Base-by-base conservation (phyloP, 73 alveolate species). In the Tetrahymena borealis region DNA sequence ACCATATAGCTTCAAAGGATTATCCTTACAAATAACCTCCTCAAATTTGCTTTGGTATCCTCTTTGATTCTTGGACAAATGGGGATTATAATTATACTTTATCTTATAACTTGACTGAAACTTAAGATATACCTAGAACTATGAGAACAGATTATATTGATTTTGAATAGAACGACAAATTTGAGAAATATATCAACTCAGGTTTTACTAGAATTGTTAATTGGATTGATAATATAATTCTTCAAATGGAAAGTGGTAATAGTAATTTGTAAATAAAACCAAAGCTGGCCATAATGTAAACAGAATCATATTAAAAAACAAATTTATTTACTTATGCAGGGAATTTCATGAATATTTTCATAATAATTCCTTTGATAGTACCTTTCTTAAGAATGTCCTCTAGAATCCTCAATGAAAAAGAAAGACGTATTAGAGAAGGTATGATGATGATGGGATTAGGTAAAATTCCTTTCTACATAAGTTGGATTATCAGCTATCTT, bases 381-480 rank as follows among this genome's bases (percentile, higher is more conserved):
- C 90, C 91, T 28, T 93, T 39, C 78, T 90, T 93, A 41, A 93
- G 95, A 79, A 38, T 93, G 91, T 79, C 95, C 10, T 93, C 90
- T 39, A 90, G 91, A 20, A 79, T 95, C 15, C 91, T 95, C 12
- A 78, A 95, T 39, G 99, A 98, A 93, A 98, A 98, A 90, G 99
- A 98, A 95, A 91, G 97, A 11, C 97, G 94, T 93, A 98, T 97
- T 11, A 98, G 99, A 98, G 99, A 98, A 95, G 98, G 98, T 10
- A 98, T 98, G 99, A 98, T 96, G 97, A 98, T 98, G 96, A 98
- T 98, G 99, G 99, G 99, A 31, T 91, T 98, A 40, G 94, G 95
- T 18, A 99, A 98, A 78, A 91, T 96, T 31, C 96, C 98, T 28
- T 98, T 97, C 92, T 98, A 98, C 97, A 91, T 96, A 32, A 97